phyloP scores from a whole-genome alignment of 1,139 yeast genomes.

The Hanseniaspora uvarum region DNA sequence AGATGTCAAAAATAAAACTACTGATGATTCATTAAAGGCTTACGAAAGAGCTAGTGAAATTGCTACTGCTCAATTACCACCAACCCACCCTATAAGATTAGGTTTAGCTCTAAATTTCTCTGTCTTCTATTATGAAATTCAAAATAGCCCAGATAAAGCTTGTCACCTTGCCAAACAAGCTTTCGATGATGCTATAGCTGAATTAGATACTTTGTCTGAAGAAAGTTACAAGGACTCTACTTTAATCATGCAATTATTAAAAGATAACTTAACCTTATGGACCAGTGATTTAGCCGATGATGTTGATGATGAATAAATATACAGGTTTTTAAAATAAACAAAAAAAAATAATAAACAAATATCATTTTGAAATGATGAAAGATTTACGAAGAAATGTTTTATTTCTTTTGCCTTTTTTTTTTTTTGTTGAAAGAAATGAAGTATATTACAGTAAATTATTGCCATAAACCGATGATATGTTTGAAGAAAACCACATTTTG shows the following conservation, averaged over 20 bases:
- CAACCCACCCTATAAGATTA: constrained; percentile 97
- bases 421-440: neutral
- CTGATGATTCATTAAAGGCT: constrained; percentile 85
- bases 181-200: constrained; percentile 97
- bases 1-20: constrained; percentile 86
- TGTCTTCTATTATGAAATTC: constrained; percentile 94
- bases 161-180: constrained; percentile 98
- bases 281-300: constrained; percentile 87
- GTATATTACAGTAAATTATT: neutral
- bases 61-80: constrained; percentile 92
- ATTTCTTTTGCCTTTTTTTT: neutral
- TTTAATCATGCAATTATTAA: constrained; percentile 93
- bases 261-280: constrained; percentile 98
- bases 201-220: constrained; percentile 91
- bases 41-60: constrained; percentile 93
- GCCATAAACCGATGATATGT: neutral
- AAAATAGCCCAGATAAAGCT: constrained; percentile 96
- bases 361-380: neutral
- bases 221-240: constrained; percentile 98
- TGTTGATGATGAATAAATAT: constrained; percentile 44
- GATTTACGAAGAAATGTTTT: neutral
- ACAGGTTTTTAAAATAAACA: neutral
- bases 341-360: neutral
- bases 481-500: neutral
- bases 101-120: constrained; percentile 97